phyloP scores from a whole-genome alignment of 805 yeast species.

The Kodamaea fukazawae region DNA sequence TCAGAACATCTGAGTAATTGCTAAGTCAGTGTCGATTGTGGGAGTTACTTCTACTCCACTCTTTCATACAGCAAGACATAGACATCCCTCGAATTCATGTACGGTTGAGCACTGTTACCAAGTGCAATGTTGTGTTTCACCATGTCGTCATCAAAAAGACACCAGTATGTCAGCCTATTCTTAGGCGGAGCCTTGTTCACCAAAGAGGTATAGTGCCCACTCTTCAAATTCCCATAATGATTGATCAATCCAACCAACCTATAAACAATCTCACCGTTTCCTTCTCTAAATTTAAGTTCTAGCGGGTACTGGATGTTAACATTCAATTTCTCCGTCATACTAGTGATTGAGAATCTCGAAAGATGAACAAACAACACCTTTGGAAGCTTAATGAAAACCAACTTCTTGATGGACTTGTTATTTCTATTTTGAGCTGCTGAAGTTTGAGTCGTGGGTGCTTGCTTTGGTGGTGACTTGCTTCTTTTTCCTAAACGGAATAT shows the following conservation, averaged over 20 bases:
- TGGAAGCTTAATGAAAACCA: constrained; percentile 35
- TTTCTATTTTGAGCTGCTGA: neutral
- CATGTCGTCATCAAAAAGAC: constrained; percentile 71
- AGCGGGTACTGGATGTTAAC: constrained; percentile 56
- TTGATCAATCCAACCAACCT: constrained; percentile 62
- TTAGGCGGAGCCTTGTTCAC: constrained; percentile 44
- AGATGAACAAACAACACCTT: constrained; percentile 39
- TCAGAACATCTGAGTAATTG: too few relatives aligned
- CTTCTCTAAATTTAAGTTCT: constrained; percentile 45
- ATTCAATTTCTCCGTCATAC: constrained; percentile 50
- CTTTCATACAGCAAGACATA: constrained; percentile 68
- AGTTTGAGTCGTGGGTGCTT: constrained; percentile 7
- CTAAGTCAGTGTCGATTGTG: too few relatives aligned
- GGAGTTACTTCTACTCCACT: neutral
- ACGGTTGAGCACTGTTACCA: constrained; percentile 41
- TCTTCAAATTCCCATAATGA: constrained; percentile 65
- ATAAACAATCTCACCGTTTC: constrained; percentile 40
- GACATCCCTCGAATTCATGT: constrained; percentile 53
- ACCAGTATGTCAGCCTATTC: constrained; percentile 49
- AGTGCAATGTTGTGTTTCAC: constrained; percentile 45
- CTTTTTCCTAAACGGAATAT: constrained; percentile 33
- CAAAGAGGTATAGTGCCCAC: constrained; percentile 76
- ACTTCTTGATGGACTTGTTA: constrained; percentile 23
- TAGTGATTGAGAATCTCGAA: constrained; percentile 45
- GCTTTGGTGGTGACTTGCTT: constrained; percentile 33